Conservation (phyloP, 768 basidiomycete genomes). For the Lyophyllum semitale region DNA sequence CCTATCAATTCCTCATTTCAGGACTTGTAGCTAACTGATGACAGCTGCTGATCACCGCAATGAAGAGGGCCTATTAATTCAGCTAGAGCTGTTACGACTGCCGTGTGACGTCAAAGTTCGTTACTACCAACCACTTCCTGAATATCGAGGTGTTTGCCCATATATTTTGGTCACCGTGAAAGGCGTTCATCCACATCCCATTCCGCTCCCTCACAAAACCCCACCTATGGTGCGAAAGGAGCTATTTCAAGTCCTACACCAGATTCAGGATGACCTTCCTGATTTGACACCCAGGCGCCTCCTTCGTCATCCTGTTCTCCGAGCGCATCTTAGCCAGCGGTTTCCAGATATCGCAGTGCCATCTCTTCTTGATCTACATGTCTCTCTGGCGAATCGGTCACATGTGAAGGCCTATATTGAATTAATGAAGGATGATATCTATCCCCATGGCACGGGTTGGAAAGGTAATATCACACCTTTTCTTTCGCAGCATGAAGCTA, state of each 20-base stretch:
- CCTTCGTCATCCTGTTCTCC: constrained; percentile 20
- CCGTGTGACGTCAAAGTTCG: constrained; percentile 9
- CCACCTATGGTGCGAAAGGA: constrained; percentile 11
- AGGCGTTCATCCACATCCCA: constrained; percentile 19
- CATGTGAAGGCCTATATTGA: neutral
- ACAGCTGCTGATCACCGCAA: neutral
- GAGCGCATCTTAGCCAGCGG: constrained; percentile 8
- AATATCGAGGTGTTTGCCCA: constrained; percentile 12
- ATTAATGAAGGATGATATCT: neutral
- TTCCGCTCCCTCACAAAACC: constrained; percentile 21
- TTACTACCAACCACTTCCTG: constrained; percentile 15
- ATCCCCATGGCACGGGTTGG: too few species aligned
- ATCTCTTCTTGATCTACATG: constrained; percentile 23
- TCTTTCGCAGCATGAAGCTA: neutral
- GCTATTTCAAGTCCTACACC: constrained; percentile 12
- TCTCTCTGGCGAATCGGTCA: constrained; percentile 24
- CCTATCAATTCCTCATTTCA: neutral
- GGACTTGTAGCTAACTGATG: neutral
- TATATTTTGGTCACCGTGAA: constrained; percentile 10
- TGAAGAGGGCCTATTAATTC: constrained; percentile 1
- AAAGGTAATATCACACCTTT: too few species aligned
- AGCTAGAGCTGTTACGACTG: constrained; percentile 11
- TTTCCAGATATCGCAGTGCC: constrained; percentile 16
- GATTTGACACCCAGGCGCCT: constrained; percentile 26
- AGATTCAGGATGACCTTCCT: constrained; percentile 16